Evolutionary conservation across 768 basidiomycete genomes (phyloP).

Genomic region (Hygrophorus pudorinus): DNA sequence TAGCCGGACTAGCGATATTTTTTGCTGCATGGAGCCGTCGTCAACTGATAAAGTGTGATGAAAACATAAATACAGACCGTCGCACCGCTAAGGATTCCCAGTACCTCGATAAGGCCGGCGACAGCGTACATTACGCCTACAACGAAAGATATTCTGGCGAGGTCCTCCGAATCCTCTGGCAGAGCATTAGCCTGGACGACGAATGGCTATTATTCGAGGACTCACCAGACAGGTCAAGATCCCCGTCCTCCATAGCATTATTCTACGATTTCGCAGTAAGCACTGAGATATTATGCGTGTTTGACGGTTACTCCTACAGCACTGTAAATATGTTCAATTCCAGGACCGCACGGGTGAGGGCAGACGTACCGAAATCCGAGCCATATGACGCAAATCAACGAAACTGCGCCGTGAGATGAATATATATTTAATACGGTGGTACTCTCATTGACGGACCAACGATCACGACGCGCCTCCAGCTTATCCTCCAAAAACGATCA

Average conservation of each 20-base stretch:
- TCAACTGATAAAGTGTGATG: neutral
- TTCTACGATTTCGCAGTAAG: too few species aligned
- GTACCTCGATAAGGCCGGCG: neutral
- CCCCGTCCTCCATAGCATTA: neutral
- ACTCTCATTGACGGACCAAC: neutral
- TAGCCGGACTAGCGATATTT: neutral
- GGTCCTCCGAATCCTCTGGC: neutral
- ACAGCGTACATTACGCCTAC: neutral
- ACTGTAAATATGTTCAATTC: too few species aligned
- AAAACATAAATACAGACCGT: neutral
- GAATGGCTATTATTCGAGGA: too few species aligned
- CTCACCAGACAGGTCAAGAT: neutral
- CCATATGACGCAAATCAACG: neutral
- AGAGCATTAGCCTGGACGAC: neutral
- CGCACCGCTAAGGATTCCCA: neutral
- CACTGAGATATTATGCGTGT: too few species aligned
- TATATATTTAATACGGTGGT: neutral
- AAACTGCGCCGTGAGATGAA: neutral
- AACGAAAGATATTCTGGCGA: neutral
- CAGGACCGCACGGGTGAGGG: neutral
- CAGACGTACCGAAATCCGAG: conserved; percentile 2
- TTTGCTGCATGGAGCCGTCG: neutral
- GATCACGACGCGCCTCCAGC: conserved; percentile 4
- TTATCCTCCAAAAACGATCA: neutral
- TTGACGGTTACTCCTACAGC: too few species aligned